Evolutionary conservation across 2,329 filamentous ascomycete species (phyloP), one percentile per base, ranked within the genome.

Genomic region (Neonectria faginata): DNA sequence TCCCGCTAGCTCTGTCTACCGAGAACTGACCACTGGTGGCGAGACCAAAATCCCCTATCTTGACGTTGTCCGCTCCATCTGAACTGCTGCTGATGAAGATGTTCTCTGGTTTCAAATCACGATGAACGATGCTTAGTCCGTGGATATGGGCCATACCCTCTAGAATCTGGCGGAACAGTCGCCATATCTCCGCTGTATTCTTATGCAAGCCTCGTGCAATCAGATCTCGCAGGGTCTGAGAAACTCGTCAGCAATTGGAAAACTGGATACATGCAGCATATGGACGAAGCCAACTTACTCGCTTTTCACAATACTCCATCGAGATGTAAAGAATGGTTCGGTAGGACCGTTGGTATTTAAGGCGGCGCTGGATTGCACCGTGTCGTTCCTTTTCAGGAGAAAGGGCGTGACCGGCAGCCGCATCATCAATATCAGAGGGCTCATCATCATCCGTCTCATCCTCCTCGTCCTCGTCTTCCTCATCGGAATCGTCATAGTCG

Each of bases 281-380:
- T 2, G 18, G 11, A 11, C 16, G 9, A 20, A 36, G 3, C n/a
- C 3, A 22, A 80, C 86, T 78, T 81, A 91, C 89, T 70, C 92
- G 88, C 75, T 95, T 96, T 77, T 98, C 95, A 75, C 96, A 99
- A 71, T 97, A 97, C 76, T 99, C 96, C 96, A 99, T 99, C 65
- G 97, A 96, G 60, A 99, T 98, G 77, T 97, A 99, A 45, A 99
- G 85, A 7, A 94, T 90, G 0, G 91, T 94, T 57, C 87, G 88
- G 65, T 87, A 86, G 4, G 87, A 80, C 47, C 86, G 83, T 60
- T 86, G 83, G 45, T 80, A 79, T 50, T 82, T 65, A 65, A 77
- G 67, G 61, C 80, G 70, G 12, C 76, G 73, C 45, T 74, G 68
- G 20, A 76, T 61, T 12, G 71, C 71, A 18, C 66, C 68, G 10